Evolutionary conservation across 345 rosid species (phyloP), one percentile per base, ranked within the genome.

Genomic region (Brassica cretica): DNA sequence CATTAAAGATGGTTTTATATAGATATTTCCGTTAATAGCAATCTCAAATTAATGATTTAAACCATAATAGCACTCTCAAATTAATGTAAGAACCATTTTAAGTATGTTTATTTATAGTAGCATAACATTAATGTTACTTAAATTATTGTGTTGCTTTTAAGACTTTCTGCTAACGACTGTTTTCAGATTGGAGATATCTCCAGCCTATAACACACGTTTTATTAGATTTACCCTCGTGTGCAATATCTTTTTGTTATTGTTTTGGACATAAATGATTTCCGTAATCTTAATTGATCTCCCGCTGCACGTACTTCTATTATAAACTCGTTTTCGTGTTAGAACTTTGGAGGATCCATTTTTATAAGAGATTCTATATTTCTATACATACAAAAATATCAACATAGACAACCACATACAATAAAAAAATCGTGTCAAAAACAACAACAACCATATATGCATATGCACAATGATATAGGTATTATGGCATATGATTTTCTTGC

Each of bases 121-220:
- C n/a, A 35, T 41, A 33, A 24, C 35, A 21, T 27, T 59, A 27
- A 18, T 21, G 61, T 62, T 51, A 24, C 64, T 55, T 46, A 72
- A 30, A 32, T 32, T 32, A 46, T 73, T 60, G 33, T 46, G 59
- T 74, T 73, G 61, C 71, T 51, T 79, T 68, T 0, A 79, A 79
- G 51, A 53, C 8, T 62, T 60, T 68, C 2, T 73, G 51, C 51
- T 60, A 46, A 67, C 44, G 63, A 72, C 49, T 15, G 46, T 46
- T 41, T 27, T 30, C 21, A 60, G 24, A 21, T 21, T 21, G 27
- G 59, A 79, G 82, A 73, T 74, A 51, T 79, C 16, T 73, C 73
- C 78, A 78, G 78, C 78, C 82, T 78, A 71, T 10, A 72, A 74
- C 75, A 73, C 75, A 74, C 75, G 78, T 74, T 79, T 79, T 66